Evolutionary conservation across 352 stramenopile genomes (phyloP).

Genomic region (Thalassiosira exigua): DNA sequence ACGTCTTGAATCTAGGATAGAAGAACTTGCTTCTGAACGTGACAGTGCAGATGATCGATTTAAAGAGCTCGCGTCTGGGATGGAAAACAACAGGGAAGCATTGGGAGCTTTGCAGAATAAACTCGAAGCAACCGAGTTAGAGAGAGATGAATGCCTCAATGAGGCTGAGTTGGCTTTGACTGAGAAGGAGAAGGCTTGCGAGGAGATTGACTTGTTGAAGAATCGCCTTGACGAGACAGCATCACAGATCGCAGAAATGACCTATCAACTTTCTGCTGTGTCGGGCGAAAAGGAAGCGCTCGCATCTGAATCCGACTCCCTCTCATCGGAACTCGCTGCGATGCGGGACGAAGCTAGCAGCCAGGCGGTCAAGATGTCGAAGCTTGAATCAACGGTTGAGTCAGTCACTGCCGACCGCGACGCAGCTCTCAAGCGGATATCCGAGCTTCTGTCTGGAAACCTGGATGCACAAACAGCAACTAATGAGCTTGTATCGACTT

Average conservation of each 20-base stretch:
- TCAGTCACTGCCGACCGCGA: too few relatives aligned
- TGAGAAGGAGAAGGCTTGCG: conserved; percentile 22
- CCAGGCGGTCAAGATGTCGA: too few relatives aligned
- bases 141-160: conserved; percentile 23
- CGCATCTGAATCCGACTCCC: too few relatives aligned
- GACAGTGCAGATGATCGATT: not conserved
- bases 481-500: too few relatives aligned
- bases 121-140: conserved; percentile 18
- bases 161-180: conserved; percentile 15
- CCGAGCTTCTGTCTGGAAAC: too few relatives aligned
- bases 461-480: too few relatives aligned
- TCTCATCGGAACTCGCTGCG: too few relatives aligned
- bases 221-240: conserved; percentile 1
- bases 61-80: conserved; percentile 1
- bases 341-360: too few relatives aligned
- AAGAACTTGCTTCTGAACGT: not conserved
- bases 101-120: not conserved
- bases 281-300: conserved; percentile 14
- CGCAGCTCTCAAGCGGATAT: too few relatives aligned
- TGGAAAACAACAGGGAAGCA: conserved; percentile 1
- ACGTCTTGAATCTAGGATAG: conserved; percentile 16
- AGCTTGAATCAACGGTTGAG: too few relatives aligned
- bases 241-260: conserved; percentile 2
- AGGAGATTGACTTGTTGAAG: conserved; percentile 35
- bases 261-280: conserved; percentile 11